Conservation (phyloP, 140 eudicot genomes). For the Stevia rebaudiana region DNA sequence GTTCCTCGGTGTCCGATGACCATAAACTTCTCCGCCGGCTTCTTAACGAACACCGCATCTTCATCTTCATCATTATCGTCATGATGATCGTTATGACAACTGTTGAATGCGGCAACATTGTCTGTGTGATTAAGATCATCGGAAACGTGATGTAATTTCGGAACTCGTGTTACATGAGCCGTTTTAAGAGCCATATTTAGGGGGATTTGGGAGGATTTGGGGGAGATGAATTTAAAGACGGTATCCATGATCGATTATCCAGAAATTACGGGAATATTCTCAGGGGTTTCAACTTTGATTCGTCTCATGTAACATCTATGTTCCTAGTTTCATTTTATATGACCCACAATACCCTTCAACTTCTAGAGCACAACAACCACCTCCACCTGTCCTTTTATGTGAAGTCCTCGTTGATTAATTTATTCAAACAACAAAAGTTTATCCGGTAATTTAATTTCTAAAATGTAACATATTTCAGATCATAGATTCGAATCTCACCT, state of each 20-base stretch:
- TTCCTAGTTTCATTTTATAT: neutral
- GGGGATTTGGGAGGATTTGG: slow-evolving; percentile 24
- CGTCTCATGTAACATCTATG: neutral
- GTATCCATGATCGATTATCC: slow-evolving; percentile 21
- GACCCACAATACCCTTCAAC: neutral
- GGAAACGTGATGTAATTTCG: slow-evolving; percentile 23
- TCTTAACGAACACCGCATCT: neutral
- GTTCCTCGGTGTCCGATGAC: slow-evolving; percentile 71
- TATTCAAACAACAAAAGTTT: too few species aligned
- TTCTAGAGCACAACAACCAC: neutral
- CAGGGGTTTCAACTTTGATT: neutral
- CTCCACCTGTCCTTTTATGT: neutral
- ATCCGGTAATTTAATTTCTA: too few species aligned
- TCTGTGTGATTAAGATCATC: slow-evolving; percentile 14
- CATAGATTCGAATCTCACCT: too few species aligned
- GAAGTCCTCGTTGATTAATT: too few species aligned
- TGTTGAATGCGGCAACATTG: slow-evolving; percentile 10
- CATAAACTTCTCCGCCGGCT: slow-evolving; percentile 30
- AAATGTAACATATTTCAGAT: too few species aligned
- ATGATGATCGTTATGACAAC: neutral
- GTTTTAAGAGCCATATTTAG: slow-evolving; percentile 43
- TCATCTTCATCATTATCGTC: neutral
- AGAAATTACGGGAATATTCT: slow-evolving; percentile 27
- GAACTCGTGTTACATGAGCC: slow-evolving; percentile 29
- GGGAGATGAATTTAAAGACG: slow-evolving; percentile 20